phyloP scores from a whole-genome alignment of 2,329 filamentous ascomycete species.

The Fusarium chuoi region DNA sequence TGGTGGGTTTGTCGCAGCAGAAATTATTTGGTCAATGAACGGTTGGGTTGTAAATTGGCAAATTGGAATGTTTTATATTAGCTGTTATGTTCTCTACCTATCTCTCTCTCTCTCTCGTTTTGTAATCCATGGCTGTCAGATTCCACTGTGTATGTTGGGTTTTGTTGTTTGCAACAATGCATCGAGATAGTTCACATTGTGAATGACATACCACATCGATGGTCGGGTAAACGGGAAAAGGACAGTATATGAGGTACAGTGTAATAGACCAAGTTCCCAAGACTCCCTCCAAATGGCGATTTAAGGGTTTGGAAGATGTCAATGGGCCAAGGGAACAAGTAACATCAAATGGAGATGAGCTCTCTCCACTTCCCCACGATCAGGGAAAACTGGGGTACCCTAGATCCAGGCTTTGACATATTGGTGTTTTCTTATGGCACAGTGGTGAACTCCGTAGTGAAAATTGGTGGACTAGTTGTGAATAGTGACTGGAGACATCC shows the following conservation, averaged over 20 bases:
- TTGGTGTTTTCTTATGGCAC: no score
- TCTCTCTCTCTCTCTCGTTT: not conserved
- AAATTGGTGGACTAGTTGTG: not conserved
- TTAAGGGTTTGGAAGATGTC: not conserved
- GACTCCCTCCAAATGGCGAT: not conserved
- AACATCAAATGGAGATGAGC: not conserved
- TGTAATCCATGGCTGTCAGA: not conserved
- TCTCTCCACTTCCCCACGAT: constrained; percentile 32
- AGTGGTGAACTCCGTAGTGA: not conserved
- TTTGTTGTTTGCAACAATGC: not conserved
- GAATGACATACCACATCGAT: not conserved
- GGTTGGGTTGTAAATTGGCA: constrained; percentile 23
- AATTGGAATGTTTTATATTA: constrained; percentile 27
- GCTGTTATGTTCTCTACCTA: not conserved
- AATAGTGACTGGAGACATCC: not conserved
- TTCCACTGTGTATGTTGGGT: not conserved
- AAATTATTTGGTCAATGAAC: constrained; percentile 8
- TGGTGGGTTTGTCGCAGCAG: constrained; percentile 22
- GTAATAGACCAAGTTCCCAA: not conserved
- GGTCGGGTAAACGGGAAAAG: constrained; percentile 1
- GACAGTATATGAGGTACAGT: not conserved
- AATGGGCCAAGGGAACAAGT: constrained; percentile 2
- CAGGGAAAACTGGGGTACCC: constrained; percentile 7
- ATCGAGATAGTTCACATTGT: not conserved
- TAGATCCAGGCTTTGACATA: not conserved